Conservation (phyloP, 2,329 filamentous ascomycete species). For the Alternaria metachromatica region DNA sequence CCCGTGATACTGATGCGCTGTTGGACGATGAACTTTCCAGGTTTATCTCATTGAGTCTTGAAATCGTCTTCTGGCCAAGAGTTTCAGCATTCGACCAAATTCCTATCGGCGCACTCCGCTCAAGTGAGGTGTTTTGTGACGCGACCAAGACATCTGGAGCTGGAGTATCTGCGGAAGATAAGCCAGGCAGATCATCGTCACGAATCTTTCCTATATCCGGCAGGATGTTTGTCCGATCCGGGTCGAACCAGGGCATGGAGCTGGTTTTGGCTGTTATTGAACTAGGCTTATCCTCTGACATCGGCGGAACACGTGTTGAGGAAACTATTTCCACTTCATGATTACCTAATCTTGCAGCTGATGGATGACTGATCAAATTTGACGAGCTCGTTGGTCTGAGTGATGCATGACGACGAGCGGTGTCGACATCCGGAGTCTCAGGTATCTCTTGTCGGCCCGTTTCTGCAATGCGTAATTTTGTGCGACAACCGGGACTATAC, state of each 20-base stretch:
- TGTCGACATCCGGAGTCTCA: constrained; percentile 18
- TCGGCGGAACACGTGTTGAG: not conserved
- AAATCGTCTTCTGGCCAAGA: not conserved
- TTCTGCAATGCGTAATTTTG: not conserved
- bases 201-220: constrained; percentile 7
- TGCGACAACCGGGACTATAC: constrained; percentile 16
- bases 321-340: not conserved
- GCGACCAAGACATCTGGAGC: not conserved
- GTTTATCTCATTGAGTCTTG: not conserved
- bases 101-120: not conserved
- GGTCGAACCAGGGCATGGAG: constrained; percentile 5
- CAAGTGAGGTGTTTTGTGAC: not conserved
- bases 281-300: not conserved
- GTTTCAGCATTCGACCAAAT: not conserved
- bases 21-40: not conserved
- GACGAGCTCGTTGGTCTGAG: not conserved
- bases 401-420: not conserved
- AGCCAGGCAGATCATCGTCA: not conserved
- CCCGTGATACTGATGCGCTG: not conserved
- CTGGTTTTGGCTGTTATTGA: not conserved
- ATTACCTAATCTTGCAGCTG: not conserved
- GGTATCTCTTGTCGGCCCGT: constrained; percentile 17
- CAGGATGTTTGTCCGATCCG: not conserved
- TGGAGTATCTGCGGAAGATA: not conserved
- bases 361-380: not conserved